These are phyloP conservation scores for Endoconidiophora polonica DNA, from an alignment of 2,329 filamentous ascomycete species.

Conservation along the genomic window DNA sequence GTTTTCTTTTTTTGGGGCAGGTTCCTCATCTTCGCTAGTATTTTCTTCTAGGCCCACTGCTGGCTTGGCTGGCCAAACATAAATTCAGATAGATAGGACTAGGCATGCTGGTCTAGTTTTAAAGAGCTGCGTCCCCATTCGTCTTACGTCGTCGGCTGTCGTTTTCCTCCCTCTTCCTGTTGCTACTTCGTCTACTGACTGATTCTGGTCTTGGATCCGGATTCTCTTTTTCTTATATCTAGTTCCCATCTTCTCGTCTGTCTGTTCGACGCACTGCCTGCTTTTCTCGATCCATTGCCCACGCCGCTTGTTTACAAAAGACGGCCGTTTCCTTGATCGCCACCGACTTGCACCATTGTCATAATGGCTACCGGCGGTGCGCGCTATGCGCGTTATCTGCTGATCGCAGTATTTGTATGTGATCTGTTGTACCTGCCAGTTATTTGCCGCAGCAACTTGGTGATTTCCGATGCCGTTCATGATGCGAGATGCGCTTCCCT, in stretches of 20 bases:
- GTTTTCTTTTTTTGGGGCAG: too few species aligned
- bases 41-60: too few species aligned
- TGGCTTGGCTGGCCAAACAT: not conserved
- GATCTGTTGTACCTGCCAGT: conserved; percentile 2
- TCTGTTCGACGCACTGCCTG: not conserved
- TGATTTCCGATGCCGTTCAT: not conserved
- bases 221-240: not conserved
- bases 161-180: conserved; percentile 1
- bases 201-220: not conserved
- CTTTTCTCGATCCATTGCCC: not conserved
- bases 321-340: not conserved
- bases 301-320: not conserved
- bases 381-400: conserved; percentile 60
- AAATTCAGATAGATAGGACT: too few species aligned
- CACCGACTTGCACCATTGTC: conserved; percentile 13
- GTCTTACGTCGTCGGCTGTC: not conserved
- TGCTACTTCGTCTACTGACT: not conserved
- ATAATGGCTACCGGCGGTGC: conserved; percentile 51
- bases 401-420: conserved; percentile 72
- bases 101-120: not conserved
- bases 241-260: not conserved
- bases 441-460: conserved; percentile 9
- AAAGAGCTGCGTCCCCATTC: conserved; percentile 7
- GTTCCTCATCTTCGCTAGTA: too few species aligned
- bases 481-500: too few species aligned